A percentile compares a stretch with the other conserved stretches of the same genome.
These are phyloP conservation scores for Talaromyces sp. DNA, from an alignment of 2,329 filamentous ascomycete genomes.

Conservation along the genomic window DNA sequence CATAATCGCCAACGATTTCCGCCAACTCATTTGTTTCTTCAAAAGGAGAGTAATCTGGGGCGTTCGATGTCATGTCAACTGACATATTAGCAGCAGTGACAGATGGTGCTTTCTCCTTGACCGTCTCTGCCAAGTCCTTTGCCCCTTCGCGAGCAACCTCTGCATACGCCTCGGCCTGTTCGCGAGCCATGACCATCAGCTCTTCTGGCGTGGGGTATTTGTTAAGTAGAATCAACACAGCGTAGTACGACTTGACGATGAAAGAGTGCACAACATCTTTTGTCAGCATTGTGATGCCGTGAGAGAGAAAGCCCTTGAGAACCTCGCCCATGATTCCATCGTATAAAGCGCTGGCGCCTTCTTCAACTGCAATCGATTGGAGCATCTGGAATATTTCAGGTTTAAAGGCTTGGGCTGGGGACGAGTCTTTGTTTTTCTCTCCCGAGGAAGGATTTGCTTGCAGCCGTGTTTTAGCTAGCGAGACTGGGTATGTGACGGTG, in stretches of 20 bases:
- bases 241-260: slow-evolving; percentile 67
- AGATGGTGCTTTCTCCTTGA: slow-evolving; percentile 2
- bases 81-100: slow-evolving; percentile 20
- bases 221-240: slow-evolving; percentile 47
- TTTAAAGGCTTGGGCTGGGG: background rate
- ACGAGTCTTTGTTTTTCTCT: background rate
- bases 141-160: slow-evolving; percentile 35
- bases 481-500: slow-evolving; percentile 76
- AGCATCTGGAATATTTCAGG: slow-evolving; percentile 56
- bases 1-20: slow-evolving; percentile 40
- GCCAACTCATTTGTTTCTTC: slow-evolving; percentile 36
- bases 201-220: slow-evolving; percentile 40
- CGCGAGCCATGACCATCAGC: slow-evolving; percentile 32
- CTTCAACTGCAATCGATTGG: slow-evolving; percentile 50
- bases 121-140: slow-evolving; percentile 19
- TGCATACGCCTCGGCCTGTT: slow-evolving; percentile 35
- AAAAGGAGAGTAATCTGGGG: slow-evolving; percentile 11
- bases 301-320: slow-evolving; percentile 75
- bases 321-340: slow-evolving; percentile 71
- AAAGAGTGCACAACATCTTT: slow-evolving; percentile 71
- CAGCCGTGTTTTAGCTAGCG: slow-evolving; percentile 72
- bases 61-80: slow-evolving; percentile 26
- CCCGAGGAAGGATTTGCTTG: slow-evolving; percentile 46
- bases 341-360: slow-evolving; percentile 67
- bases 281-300: slow-evolving; percentile 80